A percentile compares a stretch with the other conserved stretches of the same genome.
phyloP scores from a whole-genome alignment of 345 rosid genomes.

The Dipteronia sinensis region DNA sequence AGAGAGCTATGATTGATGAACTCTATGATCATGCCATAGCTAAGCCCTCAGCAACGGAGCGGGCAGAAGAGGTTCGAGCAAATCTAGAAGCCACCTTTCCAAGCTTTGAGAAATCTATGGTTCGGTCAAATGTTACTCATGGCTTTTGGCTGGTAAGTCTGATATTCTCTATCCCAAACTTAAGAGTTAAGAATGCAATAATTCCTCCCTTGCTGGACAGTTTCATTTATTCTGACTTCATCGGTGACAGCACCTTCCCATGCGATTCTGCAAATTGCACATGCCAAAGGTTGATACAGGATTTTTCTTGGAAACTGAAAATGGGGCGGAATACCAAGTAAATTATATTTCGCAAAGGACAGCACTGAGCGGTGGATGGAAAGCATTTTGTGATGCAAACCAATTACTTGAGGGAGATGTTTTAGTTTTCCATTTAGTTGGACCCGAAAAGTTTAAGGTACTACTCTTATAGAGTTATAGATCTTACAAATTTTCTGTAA shows the following conservation, averaged over 20 bases:
- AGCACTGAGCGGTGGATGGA: conserved; percentile 59
- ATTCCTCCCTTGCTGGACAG: not conserved
- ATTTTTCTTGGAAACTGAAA: conserved; percentile 36
- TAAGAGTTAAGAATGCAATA: conserved; percentile 4
- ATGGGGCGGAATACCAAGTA: conserved; percentile 36
- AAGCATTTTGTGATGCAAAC: conserved; percentile 39
- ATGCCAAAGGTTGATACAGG: conserved; percentile 42
- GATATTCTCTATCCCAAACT: conserved; percentile 19
- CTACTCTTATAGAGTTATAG: not conserved
- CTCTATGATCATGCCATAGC: conserved; percentile 23
- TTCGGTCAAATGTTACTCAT: conserved; percentile 43
- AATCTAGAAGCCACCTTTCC: conserved; percentile 36
- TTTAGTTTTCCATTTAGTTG: conserved; percentile 45
- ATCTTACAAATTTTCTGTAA: not conserved
- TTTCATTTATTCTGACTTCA: conserved; percentile 14
- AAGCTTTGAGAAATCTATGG: conserved; percentile 46
- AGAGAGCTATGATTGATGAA: conserved; percentile 36
- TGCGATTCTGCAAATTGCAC: conserved; percentile 47
- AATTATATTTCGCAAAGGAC: conserved; percentile 47
- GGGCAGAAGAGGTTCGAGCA: conserved; percentile 43
- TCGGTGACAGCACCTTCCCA: conserved; percentile 47
- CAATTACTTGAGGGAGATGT: conserved; percentile 45
- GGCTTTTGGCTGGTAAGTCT: conserved; percentile 51
- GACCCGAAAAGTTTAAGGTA: conserved; percentile 48
- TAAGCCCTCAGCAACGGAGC: conserved; percentile 35